Evolutionary conservation across 2,329 filamentous ascomycete species (phyloP), one percentile per base, ranked within the genome.

Genomic region (Aureobasidium sp.): DNA sequence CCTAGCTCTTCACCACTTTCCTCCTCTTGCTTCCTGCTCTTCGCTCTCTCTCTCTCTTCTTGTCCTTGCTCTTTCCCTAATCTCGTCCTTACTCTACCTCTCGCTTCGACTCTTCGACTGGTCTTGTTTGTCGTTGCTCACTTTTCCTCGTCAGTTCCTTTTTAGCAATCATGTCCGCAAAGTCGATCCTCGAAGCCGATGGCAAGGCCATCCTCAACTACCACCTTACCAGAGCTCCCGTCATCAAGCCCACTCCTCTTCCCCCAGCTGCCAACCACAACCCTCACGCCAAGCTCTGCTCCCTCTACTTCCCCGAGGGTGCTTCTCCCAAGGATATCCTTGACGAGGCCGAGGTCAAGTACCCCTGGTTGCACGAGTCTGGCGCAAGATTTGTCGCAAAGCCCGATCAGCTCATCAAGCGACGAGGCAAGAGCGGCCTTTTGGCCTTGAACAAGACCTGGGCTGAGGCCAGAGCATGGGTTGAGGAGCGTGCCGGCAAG

Each of bases 141-240:
- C 47, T 26, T 53, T 52, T 55, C 7, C n/a, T 52, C 48, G 20
- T 37, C 55, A 59, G 46, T 59, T 34, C 39, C 29, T 47, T 41
- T 41, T 41, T 29, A 24, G 39, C 51, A 52, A 84, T 73, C 73
- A 95, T 95, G 91, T 92, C 90, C 77, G 90, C 94, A 79, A 99
- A 99, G 83, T 89, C 93, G 70, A 97, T 99, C 76, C 81, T 89
- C 84, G 94, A 99, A 85, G 93, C 93, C 84, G 94, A 99, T 83
- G 94, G 94, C 86, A 99, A 99, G 89, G 94, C 94, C 85, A 97
- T 99, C 83, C 86, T 99, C 86, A 97, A 97, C 89, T 99, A 97
- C 86, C 94, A 97, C 84, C 92, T 99, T 80, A 97, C 94, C 72
- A 89, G 94, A 76, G 91, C 94, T 71, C 88, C 92, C 69, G 89